Base-by-base conservation (phyloP, 306 rosid species). In the Vachellia pachyceras region DNA sequence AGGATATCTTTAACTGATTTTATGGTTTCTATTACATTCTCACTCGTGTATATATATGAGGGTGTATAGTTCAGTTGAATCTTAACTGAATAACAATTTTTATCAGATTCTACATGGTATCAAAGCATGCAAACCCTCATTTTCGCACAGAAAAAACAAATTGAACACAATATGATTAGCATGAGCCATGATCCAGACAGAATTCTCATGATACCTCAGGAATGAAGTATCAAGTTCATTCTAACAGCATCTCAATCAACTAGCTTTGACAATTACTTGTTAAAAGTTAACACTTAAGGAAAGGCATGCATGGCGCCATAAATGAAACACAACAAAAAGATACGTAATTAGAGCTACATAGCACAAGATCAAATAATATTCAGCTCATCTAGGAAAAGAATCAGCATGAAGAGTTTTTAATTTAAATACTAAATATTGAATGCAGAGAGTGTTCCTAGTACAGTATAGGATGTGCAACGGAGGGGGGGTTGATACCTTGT, bases 401-500 rank as follows among this genome's bases (percentile, higher is more conserved):
- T 39, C 60, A 42, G 50, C 60, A 80, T 46, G 40, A 69, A 69
- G 33, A 58, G 49, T 68, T 54, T 75, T 64, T 73, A 29, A 47
- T 61, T 55, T 49, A 75, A 74, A 75, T 61, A 71, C 54, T 40
- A 33, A 79, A 76, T 65, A 17, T 18, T 54, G 25, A 54, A 54
- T 71, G 63, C 63, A 36, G 44, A 33, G 47, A 18, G 22, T 50
- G 17, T 50, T 18, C 58, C 17, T 17, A 44, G 77, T 36, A 75
- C 69, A 74, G 69, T 42, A 67, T 64, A 80, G 40, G 61, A 75
- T 42, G 45, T 15, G 60, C 0, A 7, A 17, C n/a, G 35, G 35
- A 12, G 11, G 13, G 33, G 13, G 77, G 81, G 80, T 22, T 40
- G 50, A 72, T 58, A 91, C 99, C 96, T 95, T 95, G 84, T 95